Base-by-base conservation (phyloP, 2,329 filamentous ascomycete genomes). In the Epichloe aotearoae region DNA sequence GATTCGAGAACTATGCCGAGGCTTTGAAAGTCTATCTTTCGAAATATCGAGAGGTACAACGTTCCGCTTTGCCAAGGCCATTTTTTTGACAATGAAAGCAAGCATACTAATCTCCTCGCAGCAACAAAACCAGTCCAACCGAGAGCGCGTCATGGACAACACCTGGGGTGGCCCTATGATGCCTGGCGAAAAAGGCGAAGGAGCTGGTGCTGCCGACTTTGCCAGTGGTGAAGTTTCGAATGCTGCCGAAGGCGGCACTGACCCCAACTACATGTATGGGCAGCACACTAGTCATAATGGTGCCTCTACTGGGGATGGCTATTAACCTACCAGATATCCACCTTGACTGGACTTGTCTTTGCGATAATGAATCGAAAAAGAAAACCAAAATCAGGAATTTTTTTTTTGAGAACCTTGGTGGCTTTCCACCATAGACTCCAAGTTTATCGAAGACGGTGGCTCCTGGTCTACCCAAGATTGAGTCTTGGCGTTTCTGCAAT, bases 1-100 rank as follows among this genome's bases (percentile, higher is more conserved):
- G 93, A 1, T 98, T 98, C 68, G 93, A 98, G 70, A 98, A 98
- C 71, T 98, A 98, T 66, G 86, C 91, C 26, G 93, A 98, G 68
- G 93, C 93, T 1, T 76, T 98, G 52, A 98, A 98, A 71, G 96
- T 98, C 59, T 98, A 98, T 67, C 78, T 98, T 41, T 88, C 90
- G 53, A 93, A 96, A 66, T 98, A 97, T 69, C 84, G 93, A 68
- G 93, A 98, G 79, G 93, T 97, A 78, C 80, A 85, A 60, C 46
- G 3, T 50, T 15, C 39, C 8, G 17, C 46, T 39, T 39, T 34
- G 12, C 42, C n/a, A 7, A n/a, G n/a, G 5, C 12, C 37, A 30
- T 3, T 5, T 39, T 6, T 15, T 26, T 39, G 12, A 46, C 33
- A 7, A 47, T 41, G 12, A 39, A 17, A 12, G 17, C 15, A 10